phyloP scores from a whole-genome alignment of 768 basidiomycete species.

The Collybiopsis luxurians region DNA sequence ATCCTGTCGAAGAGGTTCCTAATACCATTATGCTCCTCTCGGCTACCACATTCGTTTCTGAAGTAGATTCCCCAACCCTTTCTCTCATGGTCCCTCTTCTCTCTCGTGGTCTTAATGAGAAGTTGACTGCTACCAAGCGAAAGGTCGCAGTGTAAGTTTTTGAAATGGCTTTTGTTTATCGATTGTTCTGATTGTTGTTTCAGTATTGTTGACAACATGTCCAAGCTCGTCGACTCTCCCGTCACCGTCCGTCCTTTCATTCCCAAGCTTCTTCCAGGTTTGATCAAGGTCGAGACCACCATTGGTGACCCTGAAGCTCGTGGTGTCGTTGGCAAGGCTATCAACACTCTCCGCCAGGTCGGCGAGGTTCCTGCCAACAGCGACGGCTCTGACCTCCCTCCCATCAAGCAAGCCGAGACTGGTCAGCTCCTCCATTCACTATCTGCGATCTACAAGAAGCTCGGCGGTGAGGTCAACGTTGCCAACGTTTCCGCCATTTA shows the following conservation, averaged over 20 bases:
- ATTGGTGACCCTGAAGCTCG: conserved; percentile 99
- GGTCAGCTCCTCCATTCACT: conserved; percentile 65
- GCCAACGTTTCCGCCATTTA: conserved; percentile 65
- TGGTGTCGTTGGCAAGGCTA: conserved; percentile 85
- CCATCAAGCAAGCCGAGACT: conserved; percentile 75
- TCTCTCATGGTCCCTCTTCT: conserved; percentile 97
- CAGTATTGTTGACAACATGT: conserved; percentile 96
- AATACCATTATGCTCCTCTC: conserved; percentile 93
- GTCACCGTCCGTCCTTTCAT: conserved; percentile 96
- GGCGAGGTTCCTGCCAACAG: conserved; percentile 81
- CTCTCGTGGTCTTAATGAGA: conserved; percentile 90
- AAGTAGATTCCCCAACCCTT: conserved; percentile 95
- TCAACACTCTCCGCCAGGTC: conserved; percentile 93
- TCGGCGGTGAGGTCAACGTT: conserved; percentile 55
- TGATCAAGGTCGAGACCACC: conserved; percentile 92
- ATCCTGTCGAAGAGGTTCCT: conserved; percentile 99
- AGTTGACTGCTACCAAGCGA: conserved; percentile 94
- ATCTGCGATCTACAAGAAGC: conserved; percentile 82
- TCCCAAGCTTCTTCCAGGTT: conserved; percentile 90
- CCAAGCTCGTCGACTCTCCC: conserved; percentile 94
- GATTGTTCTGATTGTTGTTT: conserved; percentile 11
- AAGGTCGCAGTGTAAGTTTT: conserved; percentile 84
- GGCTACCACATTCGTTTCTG: conserved; percentile 99
- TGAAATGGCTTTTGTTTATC: background rate
- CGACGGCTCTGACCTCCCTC: conserved; percentile 91